phyloP scores from a whole-genome alignment of 768 basidiomycete genomes.

The Boletus huronensis region DNA sequence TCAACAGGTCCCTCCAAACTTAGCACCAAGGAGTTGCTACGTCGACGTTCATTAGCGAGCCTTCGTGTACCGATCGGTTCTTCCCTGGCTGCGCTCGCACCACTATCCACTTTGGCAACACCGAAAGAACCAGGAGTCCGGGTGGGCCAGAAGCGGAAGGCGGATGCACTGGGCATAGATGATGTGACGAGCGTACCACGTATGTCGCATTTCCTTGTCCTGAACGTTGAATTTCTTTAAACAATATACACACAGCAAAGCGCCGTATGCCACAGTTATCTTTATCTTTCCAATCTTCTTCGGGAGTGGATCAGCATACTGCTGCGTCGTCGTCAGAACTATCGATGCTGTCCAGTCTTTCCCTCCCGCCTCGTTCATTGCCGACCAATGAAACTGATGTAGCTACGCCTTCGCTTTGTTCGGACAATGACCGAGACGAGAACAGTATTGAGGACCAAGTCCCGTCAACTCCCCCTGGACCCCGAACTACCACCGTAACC shows the following conservation, averaged over 20 bases:
- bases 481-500: constrained; percentile 21
- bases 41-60: constrained; percentile 26
- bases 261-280: constrained; percentile 34
- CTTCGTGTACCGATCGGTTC: constrained; percentile 27
- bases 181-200: constrained; percentile 32
- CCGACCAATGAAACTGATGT: constrained; percentile 38
- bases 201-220: constrained; percentile 24
- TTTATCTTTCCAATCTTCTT: constrained; percentile 27
- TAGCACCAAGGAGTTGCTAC: constrained; percentile 18
- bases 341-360: constrained; percentile 27
- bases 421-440: constrained; percentile 62
- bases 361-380: constrained; percentile 20
- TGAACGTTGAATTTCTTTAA: not conserved
- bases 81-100: constrained; percentile 20
- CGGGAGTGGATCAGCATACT: constrained; percentile 11
- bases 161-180: constrained; percentile 20
- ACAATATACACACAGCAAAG: constrained; percentile 31
- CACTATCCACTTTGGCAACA: constrained; percentile 2
- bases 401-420: constrained; percentile 69
- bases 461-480: constrained; percentile 49
- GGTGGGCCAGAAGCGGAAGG: constrained; percentile 32
- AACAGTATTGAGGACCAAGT: constrained; percentile 44
- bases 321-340: constrained; percentile 17
- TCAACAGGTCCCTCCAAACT: constrained; percentile 9
- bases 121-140: constrained; percentile 8